Base-by-base conservation (phyloP, 768 basidiomycete genomes). In the Pulveroboletus sp. region DNA sequence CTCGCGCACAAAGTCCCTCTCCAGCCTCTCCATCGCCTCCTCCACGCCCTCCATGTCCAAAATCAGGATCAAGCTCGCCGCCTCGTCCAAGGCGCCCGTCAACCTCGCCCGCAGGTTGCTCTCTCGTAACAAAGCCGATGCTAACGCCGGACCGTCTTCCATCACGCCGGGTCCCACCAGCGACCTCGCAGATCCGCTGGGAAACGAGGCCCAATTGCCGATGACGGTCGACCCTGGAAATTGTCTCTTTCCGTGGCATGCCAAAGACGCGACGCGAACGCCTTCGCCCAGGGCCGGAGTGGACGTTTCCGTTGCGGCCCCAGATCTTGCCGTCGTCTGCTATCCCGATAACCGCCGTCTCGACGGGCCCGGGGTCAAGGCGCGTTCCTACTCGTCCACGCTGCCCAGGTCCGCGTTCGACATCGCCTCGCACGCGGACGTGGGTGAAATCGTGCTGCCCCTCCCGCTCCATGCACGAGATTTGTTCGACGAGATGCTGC, bases 401-500 rank as follows among this genome's bases (percentile, higher is more conserved):
- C 70, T 79, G 45, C 83, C 86, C 4, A 64, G 77, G 32, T 82
- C 81, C 8, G 75, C 74, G 6, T 69, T 86, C 45, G 86, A 88
- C 54, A 70, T 79, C 49, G 70, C 86, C 23, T 78, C 83, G 5
- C 61, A 70, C 22, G 13, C 43, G 24, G 62, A 70, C n/a, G 65
- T 72, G 8, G 64, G 74, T 22, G 81, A 83, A 56, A 58, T 77
- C 11, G 81, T 80, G 59, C 63, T 68, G 32, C 79, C 83, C 13
- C 67, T 83, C 47, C 75, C 76, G 5, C 51, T 61, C 19, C 39
- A 43, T 29, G 64, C 73, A n/a, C 73, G 63, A 20, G 79, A 81
- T 56, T 76, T 82, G 59, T 89, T 91, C 54, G 85, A 88, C 58
- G 79, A 82, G 22, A 63, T 75, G 45, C 72, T 93, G 12, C 90